These are phyloP conservation scores for Penicillium expansum DNA, from an alignment of 2,329 filamentous ascomycete genomes.

Conservation along the genomic window DNA sequence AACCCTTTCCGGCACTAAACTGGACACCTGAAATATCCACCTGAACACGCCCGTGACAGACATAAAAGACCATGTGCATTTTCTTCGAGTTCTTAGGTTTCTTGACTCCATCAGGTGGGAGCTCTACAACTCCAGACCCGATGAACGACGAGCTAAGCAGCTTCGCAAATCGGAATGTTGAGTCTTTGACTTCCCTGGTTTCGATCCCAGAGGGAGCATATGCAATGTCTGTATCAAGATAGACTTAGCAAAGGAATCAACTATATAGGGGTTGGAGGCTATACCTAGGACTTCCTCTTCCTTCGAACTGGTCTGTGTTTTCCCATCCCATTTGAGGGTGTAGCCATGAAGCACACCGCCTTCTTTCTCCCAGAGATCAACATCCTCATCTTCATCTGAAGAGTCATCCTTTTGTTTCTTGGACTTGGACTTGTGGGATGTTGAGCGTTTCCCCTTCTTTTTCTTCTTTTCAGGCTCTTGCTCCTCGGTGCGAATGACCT, in stretches of 20 bases:
- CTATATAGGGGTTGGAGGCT: neutral
- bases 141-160: constrained; percentile 81
- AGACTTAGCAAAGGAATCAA: constrained; percentile 3
- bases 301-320: constrained; percentile 36
- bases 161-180: constrained; percentile 84
- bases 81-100: constrained; percentile 85
- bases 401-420: constrained; percentile 38
- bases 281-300: constrained; percentile 44
- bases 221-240: constrained; percentile 52
- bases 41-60: constrained; percentile 76
- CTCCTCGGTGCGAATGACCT: constrained; percentile 72
- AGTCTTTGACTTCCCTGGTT: constrained; percentile 58
- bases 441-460: constrained; percentile 32
- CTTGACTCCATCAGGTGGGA: constrained; percentile 80
- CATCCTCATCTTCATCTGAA: constrained; percentile 40
- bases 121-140: constrained; percentile 83
- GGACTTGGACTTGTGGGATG: constrained; percentile 29
- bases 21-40: constrained; percentile 60
- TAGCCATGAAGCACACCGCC: constrained; percentile 45
- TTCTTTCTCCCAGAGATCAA: constrained; percentile 47
- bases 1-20: constrained; percentile 83
- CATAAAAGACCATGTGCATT: constrained; percentile 97
- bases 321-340: constrained; percentile 44
- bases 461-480: constrained; percentile 46
- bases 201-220: constrained; percentile 58